phyloP scores from a whole-genome alignment of 2,329 filamentous ascomycete species.

The Aschersonia sp. region DNA sequence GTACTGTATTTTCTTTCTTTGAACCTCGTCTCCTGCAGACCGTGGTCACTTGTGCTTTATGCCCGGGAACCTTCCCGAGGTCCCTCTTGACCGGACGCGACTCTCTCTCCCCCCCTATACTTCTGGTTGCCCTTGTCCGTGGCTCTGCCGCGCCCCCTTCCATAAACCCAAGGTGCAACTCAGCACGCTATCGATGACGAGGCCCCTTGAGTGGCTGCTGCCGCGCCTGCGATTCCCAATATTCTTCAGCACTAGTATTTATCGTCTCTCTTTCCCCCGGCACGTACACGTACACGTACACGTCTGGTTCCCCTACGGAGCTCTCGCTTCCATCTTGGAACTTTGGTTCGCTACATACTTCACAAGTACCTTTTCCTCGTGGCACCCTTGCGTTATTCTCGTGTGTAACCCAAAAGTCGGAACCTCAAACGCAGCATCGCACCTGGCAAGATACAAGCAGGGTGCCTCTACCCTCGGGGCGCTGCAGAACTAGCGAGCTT shows the following conservation, averaged over 20 bases:
- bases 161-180: background rate
- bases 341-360: background rate
- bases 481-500: background rate
- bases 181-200: background rate
- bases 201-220: background rate
- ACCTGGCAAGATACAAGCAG: background rate
- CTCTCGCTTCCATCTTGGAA: too few relatives aligned
- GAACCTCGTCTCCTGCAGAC: too few relatives aligned
- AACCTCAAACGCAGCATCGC: background rate
- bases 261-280: background rate
- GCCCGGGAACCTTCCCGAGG: too few relatives aligned
- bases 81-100: too few relatives aligned
- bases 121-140: too few relatives aligned
- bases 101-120: too few relatives aligned
- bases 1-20: too few relatives aligned
- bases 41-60: too few relatives aligned
- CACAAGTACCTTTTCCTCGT: conserved; percentile 5
- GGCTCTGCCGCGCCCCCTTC: background rate
- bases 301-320: too few relatives aligned
- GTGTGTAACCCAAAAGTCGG: conserved; percentile 3
- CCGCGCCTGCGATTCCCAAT: background rate
- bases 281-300: too few relatives aligned
- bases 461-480: background rate
- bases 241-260: background rate
- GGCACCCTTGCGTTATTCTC: conserved; percentile 7